Evolutionary conservation across 2,329 filamentous ascomycete genomes (phyloP), one percentile per base, ranked within the genome.

Genomic region (Arthroderma uncinatum): DNA sequence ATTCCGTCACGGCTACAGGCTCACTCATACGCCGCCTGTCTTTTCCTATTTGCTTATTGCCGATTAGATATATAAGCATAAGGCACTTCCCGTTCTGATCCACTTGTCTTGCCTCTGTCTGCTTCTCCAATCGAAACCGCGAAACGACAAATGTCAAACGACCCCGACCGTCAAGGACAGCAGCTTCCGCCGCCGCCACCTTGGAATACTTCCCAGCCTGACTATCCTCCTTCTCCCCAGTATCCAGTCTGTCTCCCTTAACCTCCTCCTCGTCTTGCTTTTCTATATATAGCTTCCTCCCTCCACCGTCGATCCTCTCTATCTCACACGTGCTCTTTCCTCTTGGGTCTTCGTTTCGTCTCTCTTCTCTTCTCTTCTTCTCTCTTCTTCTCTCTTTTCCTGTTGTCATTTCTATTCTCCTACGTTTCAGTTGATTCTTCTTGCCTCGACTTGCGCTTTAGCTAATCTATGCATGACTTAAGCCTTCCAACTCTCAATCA

Each of bases 131-230:
- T 55, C 53, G 53, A 55, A 30, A 55, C 55, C 55, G 16, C 37
- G 36, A 28, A 42, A 57, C 55, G 57, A 67, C 69, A 65, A 72
- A 73, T 73, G 71, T 73, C 71, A 66, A 68, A 64, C 66, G 74
- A 76, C 66, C 70, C 73, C 59, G 70, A 68, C 66, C 73, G 72
- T 60, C 73, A 70, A 67, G 73, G 71, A 66, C 74, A 74, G 65
- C 74, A 75, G 70, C 71, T 58, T 44, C 58, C 55, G 55, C 58
- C 72, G 66, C 70, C 70, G 58, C 69, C 69, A 57, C 70, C 70
- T 61, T 73, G 72, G 72, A 68, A 67, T 66, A 62, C 65, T 62
- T 66, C 64, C 64, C 71, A 70, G 64, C 64, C 68, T 60, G 69
- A 71, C 61, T 71, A 70, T 48, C 44, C 44, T 48, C 67, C 73